Base-by-base conservation (phyloP, 2,329 filamentous ascomycete genomes). In the Fusarium sp. region DNA sequence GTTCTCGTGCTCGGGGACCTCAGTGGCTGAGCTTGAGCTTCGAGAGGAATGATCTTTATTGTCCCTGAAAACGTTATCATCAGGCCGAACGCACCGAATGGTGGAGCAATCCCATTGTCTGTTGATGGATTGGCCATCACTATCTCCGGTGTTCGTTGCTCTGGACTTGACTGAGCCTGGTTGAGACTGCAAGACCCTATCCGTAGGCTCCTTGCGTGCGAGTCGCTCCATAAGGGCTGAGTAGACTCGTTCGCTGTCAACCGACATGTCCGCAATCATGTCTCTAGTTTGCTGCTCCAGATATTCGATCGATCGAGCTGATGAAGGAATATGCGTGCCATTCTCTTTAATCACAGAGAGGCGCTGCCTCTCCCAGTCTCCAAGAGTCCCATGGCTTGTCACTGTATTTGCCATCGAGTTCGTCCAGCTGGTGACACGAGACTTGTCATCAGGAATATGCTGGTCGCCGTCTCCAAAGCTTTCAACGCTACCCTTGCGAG, bases 371-470 rank as follows among this genome's bases (percentile, higher is more conserved):
- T 88, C 83, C 83, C 86, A 81, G 66, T 88, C 85, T 4, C 77
- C 80, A 60, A 77, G 76, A 9, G 55, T 64, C 23, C 65, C 80
- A 48, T 85, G 65, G 78, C 81, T 88, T 10, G 85, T 80, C 6
- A 88, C 86, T 6, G 87, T 89, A 63, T 86, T 86, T 4, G 85
- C 84, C 3, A 87, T 88, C 1, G 91, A 92, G 68, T 90, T 89
- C 9, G 87, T 88, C 92, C 92, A 94, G 78, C 92, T 94, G 4
- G 91, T 93, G 56, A 93, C 88, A 27, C 91, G 83, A n/a, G 90
- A 92, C 71, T 83, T 88, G 25, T 89, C 86, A 42, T 88, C 86
- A 19, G 80, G 83, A 3, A 75, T 76, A 56, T 80, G 80, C 44
- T 78, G 80, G 39, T 79, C 79, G 10, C 83, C 82, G 59, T 81